Percentiles rank a stretch among this genome's conserved stretches.
Conservation (phyloP, 495 filamentous ascomycete genomes). For the Xylaria acuta region DNA sequence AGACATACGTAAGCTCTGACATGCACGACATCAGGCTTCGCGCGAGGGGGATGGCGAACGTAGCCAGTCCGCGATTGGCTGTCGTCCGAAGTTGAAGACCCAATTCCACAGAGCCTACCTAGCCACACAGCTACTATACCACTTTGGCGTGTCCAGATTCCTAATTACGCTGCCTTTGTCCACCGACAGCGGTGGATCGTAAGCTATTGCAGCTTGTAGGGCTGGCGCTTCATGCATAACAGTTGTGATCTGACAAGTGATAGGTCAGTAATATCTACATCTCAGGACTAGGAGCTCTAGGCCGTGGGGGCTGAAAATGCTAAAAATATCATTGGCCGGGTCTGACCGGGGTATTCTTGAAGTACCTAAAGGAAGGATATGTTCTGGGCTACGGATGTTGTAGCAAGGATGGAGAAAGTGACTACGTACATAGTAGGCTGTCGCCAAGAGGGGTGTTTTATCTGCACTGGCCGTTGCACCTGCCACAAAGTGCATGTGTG, state of each 20-base stretch:
- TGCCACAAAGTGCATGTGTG: too few species aligned
- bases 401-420: too few species aligned
- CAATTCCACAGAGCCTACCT: background rate
- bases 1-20: background rate
- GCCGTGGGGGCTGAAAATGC: background rate
- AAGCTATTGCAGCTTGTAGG: conserved; percentile 1
- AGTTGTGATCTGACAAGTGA: background rate
- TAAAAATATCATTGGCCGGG: background rate
- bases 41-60: background rate
- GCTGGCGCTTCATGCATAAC: background rate
- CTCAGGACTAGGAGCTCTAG: background rate
- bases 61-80: background rate
- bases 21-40: background rate
- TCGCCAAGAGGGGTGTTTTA: too few species aligned
- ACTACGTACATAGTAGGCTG: too few species aligned
- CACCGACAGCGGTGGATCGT: background rate
- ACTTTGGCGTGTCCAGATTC: background rate
- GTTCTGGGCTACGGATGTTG: background rate
- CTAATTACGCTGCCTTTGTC: background rate
- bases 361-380: too few species aligned
- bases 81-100: background rate
- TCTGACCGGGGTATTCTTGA: background rate
- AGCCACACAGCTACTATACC: background rate
- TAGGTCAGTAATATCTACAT: background rate
- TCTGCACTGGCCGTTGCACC: too few species aligned